phyloP scores from a whole-genome alignment of 345 rosid species.

The Brassica nigra region DNA sequence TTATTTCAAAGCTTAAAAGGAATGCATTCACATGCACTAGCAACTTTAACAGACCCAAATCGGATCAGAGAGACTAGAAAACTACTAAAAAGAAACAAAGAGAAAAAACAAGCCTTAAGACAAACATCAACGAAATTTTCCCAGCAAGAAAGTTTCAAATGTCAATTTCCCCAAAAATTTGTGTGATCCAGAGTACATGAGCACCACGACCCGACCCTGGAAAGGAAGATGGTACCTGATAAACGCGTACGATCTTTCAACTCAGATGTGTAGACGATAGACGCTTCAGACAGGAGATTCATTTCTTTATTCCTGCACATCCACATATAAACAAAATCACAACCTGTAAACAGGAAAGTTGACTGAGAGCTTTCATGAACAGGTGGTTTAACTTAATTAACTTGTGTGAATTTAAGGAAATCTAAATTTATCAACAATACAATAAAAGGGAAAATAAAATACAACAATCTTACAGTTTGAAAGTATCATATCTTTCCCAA shows the following conservation, averaged over 20 bases:
- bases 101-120: slow-evolving; percentile 4
- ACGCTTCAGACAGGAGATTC: slow-evolving; percentile 72
- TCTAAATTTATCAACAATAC: background rate
- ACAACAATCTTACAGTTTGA: slow-evolving; percentile 61
- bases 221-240: slow-evolving; percentile 59
- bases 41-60: slow-evolving; percentile 12
- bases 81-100: slow-evolving; percentile 14
- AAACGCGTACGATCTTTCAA: slow-evolving; percentile 77
- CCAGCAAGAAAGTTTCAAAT: slow-evolving; percentile 13
- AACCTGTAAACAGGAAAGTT: slow-evolving; percentile 17
- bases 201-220: slow-evolving; percentile 16
- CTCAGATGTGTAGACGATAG: slow-evolving; percentile 66
- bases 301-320: slow-evolving; percentile 57
- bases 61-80: background rate
- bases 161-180: background rate
- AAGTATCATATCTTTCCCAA: slow-evolving; percentile 66
- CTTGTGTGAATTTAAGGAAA: slow-evolving; percentile 18
- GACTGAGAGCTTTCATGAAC: slow-evolving; percentile 5
- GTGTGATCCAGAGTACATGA: slow-evolving; percentile 15
- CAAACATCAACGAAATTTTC: background rate
- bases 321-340: slow-evolving; percentile 31
- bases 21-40: slow-evolving; percentile 12
- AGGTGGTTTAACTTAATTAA: slow-evolving; percentile 14
- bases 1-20: background rate
- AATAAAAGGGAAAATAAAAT: slow-evolving; percentile 1